These are phyloP conservation scores for Parathielavia appendiculata DNA, from an alignment of 495 filamentous ascomycete genomes.

Conservation along the genomic window DNA sequence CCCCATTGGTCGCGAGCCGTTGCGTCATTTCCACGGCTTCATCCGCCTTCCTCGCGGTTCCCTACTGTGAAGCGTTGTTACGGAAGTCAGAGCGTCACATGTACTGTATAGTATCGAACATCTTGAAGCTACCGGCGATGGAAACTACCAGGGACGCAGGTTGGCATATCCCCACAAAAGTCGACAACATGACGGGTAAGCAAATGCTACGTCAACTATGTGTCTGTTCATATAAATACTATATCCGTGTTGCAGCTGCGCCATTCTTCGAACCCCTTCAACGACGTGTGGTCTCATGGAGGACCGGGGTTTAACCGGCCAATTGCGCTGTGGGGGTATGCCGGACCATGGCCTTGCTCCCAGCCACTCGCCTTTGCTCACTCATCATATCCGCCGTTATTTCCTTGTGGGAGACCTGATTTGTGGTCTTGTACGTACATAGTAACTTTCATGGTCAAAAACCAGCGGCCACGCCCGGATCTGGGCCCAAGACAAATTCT, in stretches of 20 bases:
- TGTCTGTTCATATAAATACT: too few species aligned
- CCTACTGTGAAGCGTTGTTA: neutral
- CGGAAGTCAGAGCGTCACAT: neutral
- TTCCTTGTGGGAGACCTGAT: neutral
- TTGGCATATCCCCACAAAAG: too few species aligned
- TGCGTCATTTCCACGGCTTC: conserved; percentile 11
- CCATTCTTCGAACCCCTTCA: neutral
- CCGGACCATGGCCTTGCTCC: neutral
- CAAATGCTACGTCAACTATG: too few species aligned
- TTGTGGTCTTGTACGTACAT: neutral
- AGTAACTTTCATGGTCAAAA: neutral
- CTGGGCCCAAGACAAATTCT: neutral
- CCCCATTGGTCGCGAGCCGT: neutral
- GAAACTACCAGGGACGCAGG: too few species aligned
- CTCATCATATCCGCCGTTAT: neutral
- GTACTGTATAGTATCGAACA: too few species aligned
- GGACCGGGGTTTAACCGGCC: neutral
- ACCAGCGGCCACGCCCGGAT: neutral
- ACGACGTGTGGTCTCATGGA: neutral
- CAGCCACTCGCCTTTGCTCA: neutral
- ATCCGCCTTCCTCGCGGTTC: neutral
- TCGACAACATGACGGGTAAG: too few species aligned
- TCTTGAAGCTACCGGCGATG: neutral
- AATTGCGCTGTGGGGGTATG: neutral
- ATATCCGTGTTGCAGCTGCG: neutral